A percentile compares a stretch with the other conserved stretches of the same genome.
Conservation (phyloP, 345 rosid species). For the Salix arbutifolia region DNA sequence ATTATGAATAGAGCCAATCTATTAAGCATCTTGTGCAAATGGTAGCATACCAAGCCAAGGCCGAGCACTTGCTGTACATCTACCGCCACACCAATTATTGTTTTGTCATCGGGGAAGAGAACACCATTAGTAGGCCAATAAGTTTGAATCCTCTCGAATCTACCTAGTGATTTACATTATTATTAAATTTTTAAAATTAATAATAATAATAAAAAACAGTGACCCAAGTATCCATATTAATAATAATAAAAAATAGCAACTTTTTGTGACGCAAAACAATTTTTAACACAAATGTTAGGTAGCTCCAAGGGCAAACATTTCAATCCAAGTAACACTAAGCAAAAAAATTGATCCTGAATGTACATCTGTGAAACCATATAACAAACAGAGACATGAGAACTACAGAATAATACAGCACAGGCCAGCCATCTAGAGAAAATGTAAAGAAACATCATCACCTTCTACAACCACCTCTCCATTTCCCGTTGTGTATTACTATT, state of each 20-base stretch:
- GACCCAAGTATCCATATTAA: too few relatives aligned
- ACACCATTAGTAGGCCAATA: background rate
- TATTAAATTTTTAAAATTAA: too few relatives aligned
- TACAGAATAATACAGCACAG: background rate
- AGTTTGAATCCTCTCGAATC: too few relatives aligned
- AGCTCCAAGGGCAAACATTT: background rate
- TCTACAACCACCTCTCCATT: slow-evolving; percentile 10
- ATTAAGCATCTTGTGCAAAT: background rate
- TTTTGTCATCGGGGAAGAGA: background rate
- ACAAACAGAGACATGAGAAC: background rate
- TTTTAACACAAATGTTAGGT: background rate
- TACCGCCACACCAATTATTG: background rate
- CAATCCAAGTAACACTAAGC: background rate
- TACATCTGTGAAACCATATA: background rate
- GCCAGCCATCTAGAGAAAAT: slow-evolving; percentile 12
- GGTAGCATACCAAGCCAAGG: background rate
- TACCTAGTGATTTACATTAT: too few relatives aligned
- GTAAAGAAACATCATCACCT: slow-evolving; percentile 4
- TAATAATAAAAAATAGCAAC: too few relatives aligned
- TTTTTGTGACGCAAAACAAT: too few relatives aligned
- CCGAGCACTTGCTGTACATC: background rate
- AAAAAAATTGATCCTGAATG: background rate
- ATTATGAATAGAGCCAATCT: background rate
- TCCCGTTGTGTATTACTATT: background rate
- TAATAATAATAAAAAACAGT: too few relatives aligned